Evolutionary conservation across 2,329 filamentous ascomycete species (phyloP).

Genomic region (Arthroderma uncinatum): DNA sequence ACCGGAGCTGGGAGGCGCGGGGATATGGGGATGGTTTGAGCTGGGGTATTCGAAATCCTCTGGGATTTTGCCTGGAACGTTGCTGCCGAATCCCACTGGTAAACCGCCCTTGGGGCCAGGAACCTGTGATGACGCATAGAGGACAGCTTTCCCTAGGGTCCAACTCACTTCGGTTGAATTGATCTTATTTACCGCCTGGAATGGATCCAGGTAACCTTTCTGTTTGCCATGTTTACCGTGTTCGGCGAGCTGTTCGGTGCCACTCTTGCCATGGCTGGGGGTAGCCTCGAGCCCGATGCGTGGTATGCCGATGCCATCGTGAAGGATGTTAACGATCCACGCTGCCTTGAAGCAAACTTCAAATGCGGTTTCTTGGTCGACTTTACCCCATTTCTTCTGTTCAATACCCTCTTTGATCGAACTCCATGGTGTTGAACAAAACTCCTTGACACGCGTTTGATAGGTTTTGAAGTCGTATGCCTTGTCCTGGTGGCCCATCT

Average conservation of each 20-base stretch:
- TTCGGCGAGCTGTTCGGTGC: slow-evolving; percentile 58
- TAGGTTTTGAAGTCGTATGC: slow-evolving; percentile 87
- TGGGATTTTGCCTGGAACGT: slow-evolving; percentile 53
- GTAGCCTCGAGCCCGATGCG: slow-evolving; percentile 65
- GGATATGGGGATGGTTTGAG: slow-evolving; percentile 37
- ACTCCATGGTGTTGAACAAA: slow-evolving; percentile 75
- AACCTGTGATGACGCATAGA: slow-evolving; percentile 86
- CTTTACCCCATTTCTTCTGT: slow-evolving; percentile 58
- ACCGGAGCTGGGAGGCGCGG: slow-evolving; percentile 24
- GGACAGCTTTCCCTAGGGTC: slow-evolving; percentile 92
- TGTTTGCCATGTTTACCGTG: slow-evolving; percentile 47
- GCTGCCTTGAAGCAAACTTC: slow-evolving; percentile 96
- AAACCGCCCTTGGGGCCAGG: slow-evolving; percentile 52
- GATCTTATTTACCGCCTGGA: slow-evolving; percentile 88
- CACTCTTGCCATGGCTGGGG: slow-evolving; percentile 48
- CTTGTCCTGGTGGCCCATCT: slow-evolving; percentile 60
- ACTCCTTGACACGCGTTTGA: slow-evolving; percentile 70
- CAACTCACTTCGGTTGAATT: slow-evolving; percentile 87
- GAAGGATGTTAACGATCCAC: slow-evolving; percentile 93
- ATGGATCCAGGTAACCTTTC: slow-evolving; percentile 69
- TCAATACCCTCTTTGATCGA: slow-evolving; percentile 58
- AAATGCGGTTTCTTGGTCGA: slow-evolving; percentile 60
- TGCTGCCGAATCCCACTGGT: slow-evolving; percentile 88
- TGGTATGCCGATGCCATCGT: slow-evolving; percentile 90
- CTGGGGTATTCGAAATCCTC: slow-evolving; percentile 62